Base-by-base conservation (phyloP, 2,329 filamentous ascomycete genomes). In the Fusarium decemcellulare region DNA sequence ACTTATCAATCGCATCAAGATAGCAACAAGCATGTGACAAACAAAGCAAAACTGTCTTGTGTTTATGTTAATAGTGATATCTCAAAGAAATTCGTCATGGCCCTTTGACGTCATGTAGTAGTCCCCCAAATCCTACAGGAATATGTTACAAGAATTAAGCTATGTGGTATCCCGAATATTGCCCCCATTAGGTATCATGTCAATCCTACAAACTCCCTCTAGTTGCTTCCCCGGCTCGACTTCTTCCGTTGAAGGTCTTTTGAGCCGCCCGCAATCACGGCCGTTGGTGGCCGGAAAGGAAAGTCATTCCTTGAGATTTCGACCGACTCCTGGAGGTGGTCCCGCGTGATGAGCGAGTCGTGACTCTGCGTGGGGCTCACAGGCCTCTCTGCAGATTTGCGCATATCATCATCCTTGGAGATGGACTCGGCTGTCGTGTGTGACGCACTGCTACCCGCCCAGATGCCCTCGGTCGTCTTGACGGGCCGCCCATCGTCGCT, bases 301-400 rank as follows among this genome's bases (percentile, higher is more conserved):
- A 70, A 62, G 1, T 48, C 55, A 4, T 59, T 37, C 2, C 63
- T 44, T 0, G 58, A 11, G 2, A 67, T 61, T 14, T 74, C 72
- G 43, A 71, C 65, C 2, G 72, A 71, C 2, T 51, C 59, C 3
- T 70, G 50, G 5, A 67, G 36, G 6, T 68, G 70, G 27, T 75
- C 73, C 8, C 73, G 51, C 3, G 70, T 71, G 5, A 76, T 74
- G 9, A 76, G 70, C 34, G 67, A 73, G 59, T 76, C 74, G 39
- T 76, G 72, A 53, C 74, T 76, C 59, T 74, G 73, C 27, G 74
- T 74, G 4, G 74, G 73, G 42, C 74, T 76, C 2, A 71, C 44
- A 10, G 62, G 62, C 2, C 73, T 18, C 6, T 72, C 70, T 2
- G 11, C 52, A 1, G 68, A 68, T 48, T 73, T 74, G 30, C 39